A percentile compares a stretch with the other conserved stretches of the same genome.
Evolutionary conservation across 768 basidiomycete species (phyloP).

Genomic region (Lactarius vividus): DNA sequence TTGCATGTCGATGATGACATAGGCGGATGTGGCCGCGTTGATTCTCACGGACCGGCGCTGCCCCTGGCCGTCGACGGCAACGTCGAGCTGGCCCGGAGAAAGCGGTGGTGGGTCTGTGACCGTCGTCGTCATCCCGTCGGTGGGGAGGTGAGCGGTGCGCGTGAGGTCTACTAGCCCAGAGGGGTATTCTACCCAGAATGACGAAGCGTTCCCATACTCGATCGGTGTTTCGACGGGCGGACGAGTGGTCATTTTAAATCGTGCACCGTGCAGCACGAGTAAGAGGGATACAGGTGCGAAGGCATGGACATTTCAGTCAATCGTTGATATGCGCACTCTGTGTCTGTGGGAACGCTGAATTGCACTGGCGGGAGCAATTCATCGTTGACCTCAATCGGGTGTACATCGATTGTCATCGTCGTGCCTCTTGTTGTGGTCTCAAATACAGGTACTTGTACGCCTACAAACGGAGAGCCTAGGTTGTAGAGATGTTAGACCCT

Average conservation of each 20-base stretch:
- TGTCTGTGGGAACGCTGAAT: background rate
- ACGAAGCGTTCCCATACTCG: constrained; percentile 53
- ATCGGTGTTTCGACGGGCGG: constrained; percentile 44
- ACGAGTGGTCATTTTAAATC: constrained; percentile 28
- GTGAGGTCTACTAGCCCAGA: constrained; percentile 61
- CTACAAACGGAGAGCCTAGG: too few species aligned
- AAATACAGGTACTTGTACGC: too few species aligned
- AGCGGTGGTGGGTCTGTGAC: constrained; percentile 21
- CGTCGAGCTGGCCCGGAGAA: constrained; percentile 41
- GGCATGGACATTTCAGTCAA: background rate
- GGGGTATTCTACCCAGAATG: constrained; percentile 71
- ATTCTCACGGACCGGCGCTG: constrained; percentile 46
- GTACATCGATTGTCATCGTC: background rate
- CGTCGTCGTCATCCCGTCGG: constrained; percentile 23
- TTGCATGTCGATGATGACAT: constrained; percentile 73
- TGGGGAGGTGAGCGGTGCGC: constrained; percentile 42
- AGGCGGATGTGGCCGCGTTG: constrained; percentile 47
- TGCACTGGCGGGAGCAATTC: background rate
- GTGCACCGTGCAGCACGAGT: constrained; percentile 7
- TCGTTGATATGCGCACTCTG: background rate
- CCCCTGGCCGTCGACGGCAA: constrained; percentile 48
- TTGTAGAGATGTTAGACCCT: too few species aligned
- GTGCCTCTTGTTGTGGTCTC: background rate
- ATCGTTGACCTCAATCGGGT: too few species aligned
- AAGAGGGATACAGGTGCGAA: background rate